Conservation (phyloP, 257 asterid species). For the Penstemon davidsonii region DNA sequence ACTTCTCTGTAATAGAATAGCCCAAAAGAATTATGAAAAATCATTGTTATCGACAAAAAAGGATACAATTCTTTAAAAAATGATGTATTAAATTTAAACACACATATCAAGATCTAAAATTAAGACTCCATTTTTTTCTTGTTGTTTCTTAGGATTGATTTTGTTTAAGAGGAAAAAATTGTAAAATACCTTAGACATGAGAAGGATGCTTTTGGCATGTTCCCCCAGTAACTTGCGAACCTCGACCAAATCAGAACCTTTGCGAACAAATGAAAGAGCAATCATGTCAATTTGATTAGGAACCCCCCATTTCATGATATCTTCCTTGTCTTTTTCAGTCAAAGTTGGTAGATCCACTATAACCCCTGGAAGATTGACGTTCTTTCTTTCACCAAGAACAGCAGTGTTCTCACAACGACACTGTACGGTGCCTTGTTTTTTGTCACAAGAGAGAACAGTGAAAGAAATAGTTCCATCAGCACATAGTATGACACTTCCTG, state of each 20-base stretch:
- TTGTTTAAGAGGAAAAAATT: not conserved
- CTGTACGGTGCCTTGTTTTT: constrained; percentile 34
- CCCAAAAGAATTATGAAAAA: not conserved
- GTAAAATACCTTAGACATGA: constrained; percentile 45
- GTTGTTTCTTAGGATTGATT: not conserved
- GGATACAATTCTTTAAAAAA: no score
- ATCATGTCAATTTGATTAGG: constrained; percentile 52
- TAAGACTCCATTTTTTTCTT: no score
- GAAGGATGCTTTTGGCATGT: constrained; percentile 47
- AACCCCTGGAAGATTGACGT: constrained; percentile 53
- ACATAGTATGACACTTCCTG: constrained; percentile 46
- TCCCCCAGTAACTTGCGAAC: constrained; percentile 50
- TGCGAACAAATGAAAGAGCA: constrained; percentile 54
- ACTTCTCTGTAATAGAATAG: not conserved
- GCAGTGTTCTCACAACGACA: constrained; percentile 55
- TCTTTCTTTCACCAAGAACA: constrained; percentile 52
- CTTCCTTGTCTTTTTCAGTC: constrained; percentile 53
- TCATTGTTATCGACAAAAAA: no score
- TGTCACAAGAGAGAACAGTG: constrained; percentile 41
- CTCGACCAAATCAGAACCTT: constrained; percentile 50
- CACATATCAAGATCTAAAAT: no score
- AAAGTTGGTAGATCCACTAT: constrained; percentile 51
- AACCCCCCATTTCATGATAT: constrained; percentile 49
- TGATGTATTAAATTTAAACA: no score
- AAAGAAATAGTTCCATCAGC: constrained; percentile 47